Evolutionary conservation across 1,284 basidiomycete genomes (phyloP), one percentile per base, ranked within the genome.

Genomic region (Ustilago sp.): DNA sequence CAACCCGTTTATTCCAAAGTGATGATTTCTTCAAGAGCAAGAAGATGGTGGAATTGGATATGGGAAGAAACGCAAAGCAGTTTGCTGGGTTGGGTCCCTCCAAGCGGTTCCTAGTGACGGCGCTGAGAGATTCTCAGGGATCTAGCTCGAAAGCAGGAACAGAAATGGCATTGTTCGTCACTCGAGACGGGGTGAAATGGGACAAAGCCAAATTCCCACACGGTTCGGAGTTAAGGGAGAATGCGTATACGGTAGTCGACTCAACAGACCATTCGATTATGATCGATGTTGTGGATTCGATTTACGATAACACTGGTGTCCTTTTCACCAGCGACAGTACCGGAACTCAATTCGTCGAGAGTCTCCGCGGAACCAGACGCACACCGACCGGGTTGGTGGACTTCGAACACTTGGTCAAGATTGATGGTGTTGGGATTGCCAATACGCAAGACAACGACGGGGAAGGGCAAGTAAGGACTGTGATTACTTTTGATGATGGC

Each of bases 171-270:
- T 59, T 85, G 28, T 85, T 80, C 50, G 81, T 85, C n/a, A 77
- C 74, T 0, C 48, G 41, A 11, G 81, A 85, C 47, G 84, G 80
- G 17, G 67, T 79, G 41, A 69, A 70, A 15, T 85, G 84, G 84
- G 54, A 68, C 4, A 78, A 77, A 48, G 83, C 81, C 17, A 67
- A 73, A 47, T 95, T 96, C 88, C 94, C 94, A 5, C 94, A 94
- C 80, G 92, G 93, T 4, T 92, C 93, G 5, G 89, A 90, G 48
- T 89, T 95, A 4, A 89, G 91, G 8, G 94, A 95, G 87, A 95
- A 94, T 83, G 94, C 93, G 9, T 98, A 99, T 86, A 99, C 96
- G 0, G 92, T 99, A 74, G 93, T 99, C 65, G 95, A 98, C 86
- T 92, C 91, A 15, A 96, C 94, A 2, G 91, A 91, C 0, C 93